Base-by-base conservation (phyloP, 1,284 basidiomycete species). In the Boletellus sp. region DNA sequence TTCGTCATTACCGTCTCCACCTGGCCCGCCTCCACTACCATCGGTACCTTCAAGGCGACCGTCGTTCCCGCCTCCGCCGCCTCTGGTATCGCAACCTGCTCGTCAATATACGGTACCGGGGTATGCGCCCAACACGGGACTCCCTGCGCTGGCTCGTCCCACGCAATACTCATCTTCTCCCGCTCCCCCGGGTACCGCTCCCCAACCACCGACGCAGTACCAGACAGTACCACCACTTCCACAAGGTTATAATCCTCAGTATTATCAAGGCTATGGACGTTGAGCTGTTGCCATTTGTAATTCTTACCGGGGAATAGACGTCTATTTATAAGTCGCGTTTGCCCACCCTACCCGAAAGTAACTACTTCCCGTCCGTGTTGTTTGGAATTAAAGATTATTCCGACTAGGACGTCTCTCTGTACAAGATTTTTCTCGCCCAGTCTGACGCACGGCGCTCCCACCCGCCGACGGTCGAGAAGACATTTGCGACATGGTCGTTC, bases 401-500 rank as follows among this genome's bases (percentile, higher is more conserved):
- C 30, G 13, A 43, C n/a, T 50, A 46, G 44, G 44, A 53, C 5
- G 21, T 21, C 16, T 57, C 60, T 16, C 75, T 75, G 56, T 80
- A 78, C 42, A 82, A 45, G 44, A 72, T 43, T 44, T 63, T 72
- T 56, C 61, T 61, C 18, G 76, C 72, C 77, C 76, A 77, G 5
- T 71, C 72, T 43, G 66, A 67, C 18, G 70, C 72, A 5, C 68
- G 70, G 32, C 61, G 69, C 50, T 80, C 79, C 69, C 74, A 74
- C 22, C 66, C 64, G 18, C 71, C 63, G 47, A 74, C 65, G 16
- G 74, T 72, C 16, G 63, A 58, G 53, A 77, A 79, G 13, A 78
- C 52, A 35, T 57, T 57, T 10, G 71, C 75, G 21, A 83, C 56
- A 50, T 82, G 73, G 15, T 71, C 61, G 57, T 83, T 83, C 82